Percentiles rank a stretch among this genome's conserved stretches.
Evolutionary conservation across 192 early-diverging fungal species (phyloP).

Genomic region (Entomortierella lignicola): DNA sequence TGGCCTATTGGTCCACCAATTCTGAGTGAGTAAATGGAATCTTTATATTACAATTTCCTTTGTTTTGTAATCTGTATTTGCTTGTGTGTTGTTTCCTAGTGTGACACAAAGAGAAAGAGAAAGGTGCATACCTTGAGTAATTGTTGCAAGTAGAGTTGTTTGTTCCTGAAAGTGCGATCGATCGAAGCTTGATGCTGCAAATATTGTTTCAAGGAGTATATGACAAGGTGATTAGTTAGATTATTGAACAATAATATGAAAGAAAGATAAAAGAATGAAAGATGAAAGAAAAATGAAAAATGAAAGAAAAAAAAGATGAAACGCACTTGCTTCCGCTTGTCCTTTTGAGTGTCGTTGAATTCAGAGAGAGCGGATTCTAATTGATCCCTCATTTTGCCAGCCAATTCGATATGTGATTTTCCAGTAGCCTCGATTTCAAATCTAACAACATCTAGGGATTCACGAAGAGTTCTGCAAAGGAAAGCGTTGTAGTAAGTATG

Average conservation of each 20-base stretch:
- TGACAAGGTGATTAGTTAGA: too few species aligned
- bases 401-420: slow-evolving; percentile 71
- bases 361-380: slow-evolving; percentile 68
- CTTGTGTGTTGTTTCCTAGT: too few species aligned
- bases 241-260: neutral
- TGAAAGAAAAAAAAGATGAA: neutral
- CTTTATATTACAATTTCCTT: too few species aligned
- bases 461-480: slow-evolving; percentile 68
- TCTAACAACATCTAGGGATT: slow-evolving; percentile 66
- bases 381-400: slow-evolving; percentile 69
- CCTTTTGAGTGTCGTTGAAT: slow-evolving; percentile 76
- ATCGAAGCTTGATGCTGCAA: slow-evolving; percentile 63
- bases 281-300: neutral
- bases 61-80: too few species aligned
- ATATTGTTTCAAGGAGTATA: too few species aligned
- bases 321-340: slow-evolving; percentile 66
- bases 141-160: slow-evolving; percentile 58
- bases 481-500: too few species aligned
- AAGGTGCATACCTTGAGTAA: slow-evolving; percentile 54
- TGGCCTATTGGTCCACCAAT: too few species aligned
- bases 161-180: slow-evolving; percentile 64
- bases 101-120: neutral
- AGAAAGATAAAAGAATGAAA: neutral
- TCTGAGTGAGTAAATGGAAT: too few species aligned
- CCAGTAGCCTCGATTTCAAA: slow-evolving; percentile 73